Evolutionary conservation across 495 filamentous ascomycete species (phyloP), one percentile per base, ranked within the genome.

Genomic region (Tetracladium marchalianum): DNA sequence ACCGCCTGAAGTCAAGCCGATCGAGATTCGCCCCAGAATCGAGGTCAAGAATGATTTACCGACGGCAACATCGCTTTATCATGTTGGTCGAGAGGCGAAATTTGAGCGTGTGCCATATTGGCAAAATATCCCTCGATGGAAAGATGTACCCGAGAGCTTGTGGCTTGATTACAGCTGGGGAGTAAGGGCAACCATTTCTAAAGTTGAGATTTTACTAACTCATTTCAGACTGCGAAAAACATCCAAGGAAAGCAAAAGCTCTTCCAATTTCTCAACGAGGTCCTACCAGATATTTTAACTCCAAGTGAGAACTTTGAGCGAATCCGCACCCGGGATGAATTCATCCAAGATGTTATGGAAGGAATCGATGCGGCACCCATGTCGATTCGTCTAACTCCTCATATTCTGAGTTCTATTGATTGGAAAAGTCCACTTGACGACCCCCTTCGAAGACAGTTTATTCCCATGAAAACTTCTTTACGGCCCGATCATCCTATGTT

Each of bases 341-440:
- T 77, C 50, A 64, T 78, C 52, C 47, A 56, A 12, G 76, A 79
- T 57, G 65, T 75, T n/a, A 39, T 60, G 8, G 51, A 66, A 5
- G 77, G 72, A 10, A 64, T 78, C 8, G 57, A 49, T 13, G 49
- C 53, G 10, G 69, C 74, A 10, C 67, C 74, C 22, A 81, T 81
- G 76, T 56, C 73, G 1, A 61, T 78, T 38, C 67, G 75, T 13
- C 44, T 66, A 8, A 77, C 76, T 36, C 77, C 77, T 19, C 73
- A 81, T 47, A 65, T 76, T 10, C 49, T 78, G 16, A 69, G 67
- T 39, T 58, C 65, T 5, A 65, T 77, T 18, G 64, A 81, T 51
- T 81, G 77, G 77, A 41, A 46, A 1, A 62, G 74, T 41, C 70
- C 77, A 10, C 63, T 74, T 11, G 67, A 72, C 43, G 75, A 78